These are phyloP conservation scores for Penicillium crustosum DNA, from an alignment of 2,329 filamentous ascomycete genomes.

Conservation along the genomic window DNA sequence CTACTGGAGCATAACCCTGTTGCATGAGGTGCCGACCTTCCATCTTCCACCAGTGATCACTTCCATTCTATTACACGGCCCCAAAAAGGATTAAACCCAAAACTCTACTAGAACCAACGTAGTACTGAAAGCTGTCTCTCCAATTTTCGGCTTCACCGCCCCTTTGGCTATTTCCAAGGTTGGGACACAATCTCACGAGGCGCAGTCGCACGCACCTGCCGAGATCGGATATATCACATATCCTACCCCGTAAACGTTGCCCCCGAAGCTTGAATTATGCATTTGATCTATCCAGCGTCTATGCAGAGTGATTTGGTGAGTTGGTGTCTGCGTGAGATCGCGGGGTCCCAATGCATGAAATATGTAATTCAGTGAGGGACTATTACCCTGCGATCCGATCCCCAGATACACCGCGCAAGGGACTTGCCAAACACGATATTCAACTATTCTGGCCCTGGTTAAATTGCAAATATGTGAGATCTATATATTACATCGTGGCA, in stretches of 20 bases:
- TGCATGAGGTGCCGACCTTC: slow-evolving; percentile 5
- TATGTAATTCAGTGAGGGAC: slow-evolving; percentile 12
- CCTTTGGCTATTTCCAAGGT: neutral
- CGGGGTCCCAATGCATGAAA: slow-evolving; percentile 4
- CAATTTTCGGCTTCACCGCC: slow-evolving; percentile 13
- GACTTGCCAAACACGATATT: slow-evolving; percentile 20
- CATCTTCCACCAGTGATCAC: slow-evolving; percentile 6
- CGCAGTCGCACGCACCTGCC: slow-evolving; percentile 11
- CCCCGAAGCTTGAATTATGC: slow-evolving; percentile 17
- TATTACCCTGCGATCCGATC: slow-evolving; percentile 16
- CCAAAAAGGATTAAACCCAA: slow-evolving; percentile 1
- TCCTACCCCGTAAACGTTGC: slow-evolving; percentile 4
- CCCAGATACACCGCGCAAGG: slow-evolving; percentile 20
- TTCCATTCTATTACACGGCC: neutral
- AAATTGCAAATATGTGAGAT: slow-evolving; percentile 10
- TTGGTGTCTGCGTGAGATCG: slow-evolving; percentile 1
- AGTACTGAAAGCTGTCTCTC: slow-evolving; percentile 1
- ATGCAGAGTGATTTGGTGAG: slow-evolving; percentile 1
- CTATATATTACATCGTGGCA: neutral
- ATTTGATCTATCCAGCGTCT: slow-evolving; percentile 17
- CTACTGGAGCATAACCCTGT: slow-evolving; percentile 12
- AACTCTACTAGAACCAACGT: slow-evolving; percentile 7
- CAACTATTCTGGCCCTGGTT: slow-evolving; percentile 8
- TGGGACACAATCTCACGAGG: slow-evolving; percentile 3
- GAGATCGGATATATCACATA: slow-evolving; percentile 10